A percentile compares a stretch with the other conserved stretches of the same genome.
Conservation (phyloP, 768 basidiomycete genomes). For the Tephrocybe sp. region DNA sequence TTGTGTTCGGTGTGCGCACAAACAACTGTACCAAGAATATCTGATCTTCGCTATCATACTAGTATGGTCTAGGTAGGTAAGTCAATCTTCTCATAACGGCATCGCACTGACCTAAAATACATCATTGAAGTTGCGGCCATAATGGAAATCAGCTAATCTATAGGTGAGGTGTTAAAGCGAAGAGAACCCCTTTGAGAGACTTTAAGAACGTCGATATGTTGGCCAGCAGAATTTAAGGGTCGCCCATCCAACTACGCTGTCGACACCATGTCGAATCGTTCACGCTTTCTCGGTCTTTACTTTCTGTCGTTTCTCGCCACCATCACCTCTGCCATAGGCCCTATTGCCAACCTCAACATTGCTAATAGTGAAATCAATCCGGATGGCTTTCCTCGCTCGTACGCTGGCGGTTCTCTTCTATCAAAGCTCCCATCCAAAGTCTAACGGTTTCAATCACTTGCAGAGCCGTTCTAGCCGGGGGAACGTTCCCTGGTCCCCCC, state of each 20-base stretch:
- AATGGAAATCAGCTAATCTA: no score
- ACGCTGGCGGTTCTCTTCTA: neutral
- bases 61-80: no score
- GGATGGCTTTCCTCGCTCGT: neutral
- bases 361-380: neutral
- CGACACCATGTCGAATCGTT: neutral
- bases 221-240: no score
- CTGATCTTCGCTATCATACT: no score
- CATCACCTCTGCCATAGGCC: neutral
- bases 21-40: no score
- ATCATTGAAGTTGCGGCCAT: no score
- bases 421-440: no score
- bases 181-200: neutral
- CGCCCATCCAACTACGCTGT: neutral
- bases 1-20: no score
- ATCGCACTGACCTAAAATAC: no score
- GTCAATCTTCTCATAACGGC: neutral
- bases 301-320: neutral
- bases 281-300: neutral
- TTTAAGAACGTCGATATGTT: no score
- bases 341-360: neutral
- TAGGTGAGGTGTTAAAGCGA: no score
- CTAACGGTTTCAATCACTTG: no score
- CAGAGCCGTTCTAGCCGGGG: constrained; percentile 27
- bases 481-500: constrained; percentile 29